phyloP scores from a whole-genome alignment of 2,329 filamentous ascomycete genomes.

The Fusarium oligoseptatum region DNA sequence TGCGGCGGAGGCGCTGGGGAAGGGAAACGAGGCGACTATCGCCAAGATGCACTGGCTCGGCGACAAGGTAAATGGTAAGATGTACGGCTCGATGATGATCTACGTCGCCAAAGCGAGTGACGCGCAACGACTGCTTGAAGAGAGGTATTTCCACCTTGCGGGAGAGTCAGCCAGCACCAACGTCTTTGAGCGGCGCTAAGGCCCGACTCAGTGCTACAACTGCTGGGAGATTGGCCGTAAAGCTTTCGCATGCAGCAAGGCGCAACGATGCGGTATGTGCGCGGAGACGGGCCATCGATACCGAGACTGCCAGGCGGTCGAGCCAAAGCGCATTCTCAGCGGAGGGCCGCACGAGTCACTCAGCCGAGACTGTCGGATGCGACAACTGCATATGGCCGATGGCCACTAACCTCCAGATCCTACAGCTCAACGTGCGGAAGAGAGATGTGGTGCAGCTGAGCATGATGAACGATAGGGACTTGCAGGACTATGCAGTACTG shows the following conservation, averaged over 20 bases:
- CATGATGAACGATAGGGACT: not conserved
- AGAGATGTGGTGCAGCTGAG: not conserved
- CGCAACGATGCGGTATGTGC: not conserved
- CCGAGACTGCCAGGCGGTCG: not conserved
- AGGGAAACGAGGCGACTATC: too few species aligned
- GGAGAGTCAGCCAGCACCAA: too few species aligned
- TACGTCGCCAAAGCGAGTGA: too few species aligned
- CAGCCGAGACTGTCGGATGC: too few species aligned
- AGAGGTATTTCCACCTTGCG: too few species aligned
- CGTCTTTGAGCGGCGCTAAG: too few species aligned
- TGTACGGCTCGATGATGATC: too few species aligned
- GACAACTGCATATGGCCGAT: not conserved
- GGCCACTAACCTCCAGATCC: not conserved
- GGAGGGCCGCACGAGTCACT: too few species aligned
- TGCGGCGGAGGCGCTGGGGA: too few species aligned
- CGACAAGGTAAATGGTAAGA: too few species aligned
- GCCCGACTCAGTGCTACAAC: not conserved
- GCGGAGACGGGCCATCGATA: not conserved
- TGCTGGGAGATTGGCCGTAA: not conserved
- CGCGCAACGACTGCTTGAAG: too few species aligned
- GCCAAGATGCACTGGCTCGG: too few species aligned
- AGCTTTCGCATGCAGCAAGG: not conserved
- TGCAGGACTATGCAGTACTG: not conserved
- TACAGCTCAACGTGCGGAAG: not conserved
- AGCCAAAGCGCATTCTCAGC: not conserved